A percentile compares a stretch with the other conserved stretches of the same genome.
Evolutionary conservation across 2,329 filamentous ascomycete genomes (phyloP).

Genomic region (Tolypocladium ophioglossoides): DNA sequence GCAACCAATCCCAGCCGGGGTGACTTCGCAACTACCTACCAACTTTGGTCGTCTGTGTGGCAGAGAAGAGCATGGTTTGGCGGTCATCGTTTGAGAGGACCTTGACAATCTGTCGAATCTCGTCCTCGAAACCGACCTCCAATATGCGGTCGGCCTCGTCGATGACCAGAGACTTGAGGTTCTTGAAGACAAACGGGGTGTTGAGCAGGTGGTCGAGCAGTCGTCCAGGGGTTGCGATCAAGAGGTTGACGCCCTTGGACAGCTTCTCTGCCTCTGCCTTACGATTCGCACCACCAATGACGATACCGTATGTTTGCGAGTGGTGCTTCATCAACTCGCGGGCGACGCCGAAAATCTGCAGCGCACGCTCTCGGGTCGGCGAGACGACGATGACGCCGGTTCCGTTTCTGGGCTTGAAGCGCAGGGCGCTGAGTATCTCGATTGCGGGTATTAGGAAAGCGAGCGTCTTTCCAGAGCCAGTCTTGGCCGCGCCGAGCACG

Average conservation of each 20-base stretch:
- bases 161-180: constrained; percentile 83
- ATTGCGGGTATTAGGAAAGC: constrained; percentile 90
- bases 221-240: constrained; percentile 88
- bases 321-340: constrained; percentile 87
- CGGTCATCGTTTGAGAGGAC: constrained; percentile 78
- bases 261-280: constrained; percentile 91
- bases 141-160: constrained; percentile 95
- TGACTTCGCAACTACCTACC: constrained; percentile 10
- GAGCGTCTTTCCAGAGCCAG: constrained; percentile 89
- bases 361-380: constrained; percentile 83
- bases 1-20: background rate
- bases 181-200: constrained; percentile 87
- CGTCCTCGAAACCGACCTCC: constrained; percentile 96
- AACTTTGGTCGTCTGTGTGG: constrained; percentile 96
- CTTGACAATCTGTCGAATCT: constrained; percentile 95
- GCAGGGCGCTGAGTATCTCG: constrained; percentile 81
- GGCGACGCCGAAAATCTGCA: constrained; percentile 94
- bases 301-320: constrained; percentile 89
- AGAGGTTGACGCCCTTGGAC: constrained; percentile 82
- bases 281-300: constrained; percentile 89
- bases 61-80: constrained; percentile 97
- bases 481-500: constrained; percentile 91
- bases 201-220: constrained; percentile 91
- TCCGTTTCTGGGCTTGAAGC: constrained; percentile 91
- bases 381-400: constrained; percentile 89